Percentiles rank a stretch among this genome's conserved stretches.
Conservation (phyloP, 306 rosid species). For the Ormosia emarginata region DNA sequence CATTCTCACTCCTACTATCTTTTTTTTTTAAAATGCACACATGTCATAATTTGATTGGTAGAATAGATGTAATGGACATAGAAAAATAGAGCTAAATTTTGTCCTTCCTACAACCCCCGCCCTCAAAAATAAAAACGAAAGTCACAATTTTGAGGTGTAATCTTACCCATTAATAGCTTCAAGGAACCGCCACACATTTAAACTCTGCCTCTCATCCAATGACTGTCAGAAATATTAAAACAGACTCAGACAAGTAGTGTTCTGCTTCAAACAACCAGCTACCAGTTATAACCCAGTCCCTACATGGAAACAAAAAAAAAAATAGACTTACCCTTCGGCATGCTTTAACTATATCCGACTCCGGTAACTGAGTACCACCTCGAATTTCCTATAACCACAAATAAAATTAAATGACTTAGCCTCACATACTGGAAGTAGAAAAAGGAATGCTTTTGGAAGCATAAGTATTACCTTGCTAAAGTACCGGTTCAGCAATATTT, state of each 20-base stretch:
- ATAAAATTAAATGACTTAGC: slow-evolving; percentile 15
- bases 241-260: slow-evolving; percentile 21
- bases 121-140: background rate
- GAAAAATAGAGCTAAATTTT: too few relatives aligned
- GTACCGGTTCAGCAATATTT: slow-evolving; percentile 79
- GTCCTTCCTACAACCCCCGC: background rate
- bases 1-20: too few relatives aligned
- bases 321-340: slow-evolving; percentile 82
- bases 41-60: too few relatives aligned
- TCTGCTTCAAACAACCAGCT: slow-evolving; percentile 14
- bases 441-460: slow-evolving; percentile 17
- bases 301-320: background rate
- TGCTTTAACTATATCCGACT: slow-evolving; percentile 73
- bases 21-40: too few relatives aligned
- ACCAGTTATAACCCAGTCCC: background rate
- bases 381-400: slow-evolving; percentile 67
- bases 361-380: slow-evolving; percentile 64
- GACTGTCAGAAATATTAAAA: slow-evolving; percentile 49
- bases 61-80: too few relatives aligned
- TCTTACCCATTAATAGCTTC: slow-evolving; percentile 89
- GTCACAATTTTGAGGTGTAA: background rate
- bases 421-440: slow-evolving; percentile 7
- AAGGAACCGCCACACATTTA: slow-evolving; percentile 86
- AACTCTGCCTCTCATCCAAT: slow-evolving; percentile 77
- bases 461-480: slow-evolving; percentile 74